Conservation (phyloP, 2,329 filamentous ascomycete genomes). For the Scleromitrula shiraiana region DNA sequence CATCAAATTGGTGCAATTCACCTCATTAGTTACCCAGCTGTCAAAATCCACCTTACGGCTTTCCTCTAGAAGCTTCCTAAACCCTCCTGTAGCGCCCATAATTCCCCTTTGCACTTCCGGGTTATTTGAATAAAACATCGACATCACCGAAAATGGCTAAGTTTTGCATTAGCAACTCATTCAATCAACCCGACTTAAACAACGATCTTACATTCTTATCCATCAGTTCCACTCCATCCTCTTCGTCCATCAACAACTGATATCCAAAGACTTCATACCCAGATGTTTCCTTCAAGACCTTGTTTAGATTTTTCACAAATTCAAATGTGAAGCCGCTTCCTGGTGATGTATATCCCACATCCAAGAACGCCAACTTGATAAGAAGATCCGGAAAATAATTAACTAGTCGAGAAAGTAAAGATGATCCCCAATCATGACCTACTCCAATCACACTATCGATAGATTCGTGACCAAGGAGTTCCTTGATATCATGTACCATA, state of each 20-base stretch:
- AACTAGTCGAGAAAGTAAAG: constrained; percentile 13
- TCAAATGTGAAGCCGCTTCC: constrained; percentile 5
- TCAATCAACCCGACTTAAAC: not conserved
- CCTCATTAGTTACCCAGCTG: constrained; percentile 11
- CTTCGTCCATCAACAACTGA: constrained; percentile 13
- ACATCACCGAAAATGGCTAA: constrained; percentile 17
- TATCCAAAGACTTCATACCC: constrained; percentile 20
- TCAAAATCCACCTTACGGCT: constrained; percentile 7
- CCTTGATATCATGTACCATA: constrained; percentile 30
- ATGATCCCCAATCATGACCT: constrained; percentile 23
- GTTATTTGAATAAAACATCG: constrained; percentile 6
- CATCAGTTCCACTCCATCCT: constrained; percentile 11
- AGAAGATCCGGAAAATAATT: constrained; percentile 12
- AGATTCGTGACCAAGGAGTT: constrained; percentile 28
- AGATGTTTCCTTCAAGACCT: constrained; percentile 3
- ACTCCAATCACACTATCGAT: constrained; percentile 14
- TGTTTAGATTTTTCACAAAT: constrained; percentile 11
- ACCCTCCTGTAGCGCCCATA: constrained; percentile 9
- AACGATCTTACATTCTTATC: constrained; percentile 13
- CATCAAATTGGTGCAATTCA: not conserved
- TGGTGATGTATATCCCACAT: constrained; percentile 12
- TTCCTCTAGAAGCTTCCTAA: constrained; percentile 4
- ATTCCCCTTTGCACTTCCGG: constrained; percentile 8
- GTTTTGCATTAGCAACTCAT: constrained; percentile 2
- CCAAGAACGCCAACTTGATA: constrained; percentile 15